Evolutionary conservation across 768 basidiomycete species (phyloP), one percentile per base, ranked within the genome.

Genomic region (Rubroboletus pulcherrimus): DNA sequence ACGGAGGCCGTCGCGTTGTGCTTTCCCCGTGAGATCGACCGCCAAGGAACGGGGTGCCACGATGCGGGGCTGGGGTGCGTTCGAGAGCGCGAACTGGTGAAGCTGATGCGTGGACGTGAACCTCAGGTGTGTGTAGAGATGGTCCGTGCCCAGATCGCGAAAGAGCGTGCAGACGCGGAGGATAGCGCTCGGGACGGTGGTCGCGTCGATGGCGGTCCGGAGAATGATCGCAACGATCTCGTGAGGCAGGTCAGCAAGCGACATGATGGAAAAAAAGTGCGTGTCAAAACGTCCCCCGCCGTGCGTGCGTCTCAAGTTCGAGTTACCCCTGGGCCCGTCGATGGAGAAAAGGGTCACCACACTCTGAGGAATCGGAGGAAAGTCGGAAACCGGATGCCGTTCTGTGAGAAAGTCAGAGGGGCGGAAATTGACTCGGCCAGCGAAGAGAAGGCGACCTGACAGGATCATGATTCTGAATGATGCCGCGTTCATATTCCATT

Each of bases 11-110:
- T 64, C 60, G 15, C 57, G 66, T 15, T 64, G 67, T 9, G 62
- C 58, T 7, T 65, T 73, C 8, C 74, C 73, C 3, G 69, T 55
- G 24, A 74, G 56, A 19, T 66, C 63, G 24, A 75, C 59, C 3
- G 34, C 51, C 35, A 77, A 44, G 7, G 65, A 60, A 39, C 58
- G 68, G 4, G 72, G 71, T 17, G 60, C 21, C 21, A 21, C 46
- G 44, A 68, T 67, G 42, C 59, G 66, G 6, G 51, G 56, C 2
- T 34, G 38, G 11, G 43, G 53, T 51, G 17, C 39, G 7, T 53
- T 55, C 1, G 55, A 57, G 37, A 48, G 38, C 5, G 44, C 49
- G 46, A 64, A 69, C 46, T 55, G 59, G 19, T 8, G 53, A 6
- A 69, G 58, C 44, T 71, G 73, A 9, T 54, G 33, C 9, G 41